Evolutionary conservation across 106 monocot genomes (phyloP), one percentile per base, ranked within the genome.

Genomic region (Phalaenopsis aphrodite): DNA sequence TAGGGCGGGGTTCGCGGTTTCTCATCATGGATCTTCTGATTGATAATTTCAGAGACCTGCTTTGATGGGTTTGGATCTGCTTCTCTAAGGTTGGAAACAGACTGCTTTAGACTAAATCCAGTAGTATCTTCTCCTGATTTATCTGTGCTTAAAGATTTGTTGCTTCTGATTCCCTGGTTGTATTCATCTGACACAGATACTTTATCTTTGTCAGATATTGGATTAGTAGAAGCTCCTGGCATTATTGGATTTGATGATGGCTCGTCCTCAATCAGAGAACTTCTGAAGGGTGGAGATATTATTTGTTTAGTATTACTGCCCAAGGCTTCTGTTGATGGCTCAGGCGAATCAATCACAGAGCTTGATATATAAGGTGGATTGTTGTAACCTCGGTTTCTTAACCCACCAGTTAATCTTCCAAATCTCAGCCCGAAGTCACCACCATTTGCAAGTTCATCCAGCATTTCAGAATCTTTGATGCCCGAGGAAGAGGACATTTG

Each of bases 371-470:
- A 90, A 69, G 69, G 69, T 38, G 90, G 81, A 47, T 11, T 81
- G 55, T 14, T 78, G 49, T 82, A 80, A 79, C 78, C 82, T 80
- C 76, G 83, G 45, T 88, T 86, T 85, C 74, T 93, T 8, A 93
- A 45, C 46, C 93, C 93, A 82, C 90, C 88, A 38, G 80, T 90
- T 87, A 90, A 78, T 73, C 76, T 88, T 69, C 85, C 88, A 82
- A 87, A 84, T 55, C 83, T 85, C 75, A 90, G 77, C 11, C 80
- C 80, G 7, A n/a, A 48, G 2, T 36, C 61, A 23, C 52, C 61
- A 77, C 82, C 82, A 81, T 75, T 5, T 9, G 42, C 72, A 36
- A 76, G 36, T 43, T 83, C 78, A 61, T 84, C 49, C 55, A 78
- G 57, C 45, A 66, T 48, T 48, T 75, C 69, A 42, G 76, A 55